Evolutionary conservation across 208 protist genomes (phyloP).

Genomic region (Wallacemonas collosoma): DNA sequence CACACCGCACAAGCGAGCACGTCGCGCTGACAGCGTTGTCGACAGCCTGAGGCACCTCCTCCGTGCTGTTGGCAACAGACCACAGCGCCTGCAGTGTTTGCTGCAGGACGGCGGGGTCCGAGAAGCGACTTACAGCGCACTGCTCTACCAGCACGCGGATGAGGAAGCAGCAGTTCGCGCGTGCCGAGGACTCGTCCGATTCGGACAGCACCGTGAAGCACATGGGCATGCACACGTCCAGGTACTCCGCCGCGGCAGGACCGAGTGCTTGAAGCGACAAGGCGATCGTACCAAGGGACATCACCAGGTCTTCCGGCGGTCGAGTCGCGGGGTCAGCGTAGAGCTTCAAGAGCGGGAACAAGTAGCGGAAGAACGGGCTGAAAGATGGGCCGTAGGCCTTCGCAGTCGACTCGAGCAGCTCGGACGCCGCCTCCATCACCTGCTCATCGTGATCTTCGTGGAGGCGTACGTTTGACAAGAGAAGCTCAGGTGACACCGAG

Average conservation of each 20-base stretch:
- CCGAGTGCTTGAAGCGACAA: constrained; percentile 53
- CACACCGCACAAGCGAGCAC: constrained; percentile 69
- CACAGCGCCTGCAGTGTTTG: constrained; percentile 40
- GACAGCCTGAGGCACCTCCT: constrained; percentile 73
- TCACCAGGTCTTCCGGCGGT: constrained; percentile 69
- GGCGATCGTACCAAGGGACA: constrained; percentile 59
- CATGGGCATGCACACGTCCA: constrained; percentile 51
- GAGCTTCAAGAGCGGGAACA: constrained; percentile 58
- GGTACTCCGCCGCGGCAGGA: constrained; percentile 31
- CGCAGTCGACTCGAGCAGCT: constrained; percentile 73
- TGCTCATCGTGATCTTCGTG: constrained; percentile 77
- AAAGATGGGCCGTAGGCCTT: constrained; percentile 73
- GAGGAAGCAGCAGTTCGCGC: constrained; percentile 71
- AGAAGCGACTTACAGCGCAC: constrained; percentile 24
- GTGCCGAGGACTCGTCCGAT: constrained; percentile 68
- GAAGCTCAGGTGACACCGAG: constrained; percentile 28
- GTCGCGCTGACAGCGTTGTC: constrained; percentile 89
- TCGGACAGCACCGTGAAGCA: constrained; percentile 45
- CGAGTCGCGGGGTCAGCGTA: constrained; percentile 55
- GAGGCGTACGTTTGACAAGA: constrained; percentile 26
- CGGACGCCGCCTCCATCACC: constrained; percentile 60
- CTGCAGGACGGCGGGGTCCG: constrained; percentile 18
- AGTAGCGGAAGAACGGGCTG: constrained; percentile 35
- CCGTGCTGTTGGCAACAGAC: constrained; percentile 30
- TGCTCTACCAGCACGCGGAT: constrained; percentile 63